These are phyloP conservation scores for Diplotaxis tenuifolia DNA, from an alignment of 345 rosid species.

Conservation along the genomic window DNA sequence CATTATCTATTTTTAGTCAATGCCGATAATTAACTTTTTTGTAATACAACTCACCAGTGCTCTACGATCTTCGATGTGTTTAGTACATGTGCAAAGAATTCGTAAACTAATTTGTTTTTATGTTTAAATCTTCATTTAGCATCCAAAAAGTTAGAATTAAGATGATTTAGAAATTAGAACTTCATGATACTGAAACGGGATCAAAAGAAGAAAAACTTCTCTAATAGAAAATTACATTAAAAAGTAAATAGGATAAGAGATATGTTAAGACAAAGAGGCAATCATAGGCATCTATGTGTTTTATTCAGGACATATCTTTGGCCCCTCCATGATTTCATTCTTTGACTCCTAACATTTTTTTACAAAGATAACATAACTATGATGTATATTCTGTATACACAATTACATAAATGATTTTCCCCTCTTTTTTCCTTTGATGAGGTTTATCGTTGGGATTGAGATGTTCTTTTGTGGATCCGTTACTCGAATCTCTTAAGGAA, in stretches of 20 bases:
- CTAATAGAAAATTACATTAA: neutral
- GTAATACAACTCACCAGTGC: neutral
- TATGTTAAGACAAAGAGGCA: slow-evolving; percentile 35
- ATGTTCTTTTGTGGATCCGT: slow-evolving; percentile 13
- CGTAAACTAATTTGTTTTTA: neutral
- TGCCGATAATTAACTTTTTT: neutral
- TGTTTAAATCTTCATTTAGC: neutral
- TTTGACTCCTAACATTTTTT: slow-evolving; percentile 38
- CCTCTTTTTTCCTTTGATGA: neutral
- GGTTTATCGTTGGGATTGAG: slow-evolving; percentile 22
- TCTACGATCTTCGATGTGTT: neutral
- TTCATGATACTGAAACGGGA: neutral
- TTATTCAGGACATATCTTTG: slow-evolving; percentile 36
- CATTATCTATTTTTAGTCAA: neutral
- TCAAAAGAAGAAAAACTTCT: neutral
- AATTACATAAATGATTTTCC: neutral
- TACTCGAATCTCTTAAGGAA: slow-evolving; percentile 9
- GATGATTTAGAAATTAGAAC: neutral
- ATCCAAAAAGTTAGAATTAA: neutral
- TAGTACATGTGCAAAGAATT: neutral
- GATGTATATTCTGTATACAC: neutral
- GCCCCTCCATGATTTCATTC: slow-evolving; percentile 43
- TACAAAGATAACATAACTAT: neutral
- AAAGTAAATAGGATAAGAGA: neutral
- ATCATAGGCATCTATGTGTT: slow-evolving; percentile 51